Conservation (phyloP, 177 flowering plant species). For the Telopea speciosissima region DNA sequence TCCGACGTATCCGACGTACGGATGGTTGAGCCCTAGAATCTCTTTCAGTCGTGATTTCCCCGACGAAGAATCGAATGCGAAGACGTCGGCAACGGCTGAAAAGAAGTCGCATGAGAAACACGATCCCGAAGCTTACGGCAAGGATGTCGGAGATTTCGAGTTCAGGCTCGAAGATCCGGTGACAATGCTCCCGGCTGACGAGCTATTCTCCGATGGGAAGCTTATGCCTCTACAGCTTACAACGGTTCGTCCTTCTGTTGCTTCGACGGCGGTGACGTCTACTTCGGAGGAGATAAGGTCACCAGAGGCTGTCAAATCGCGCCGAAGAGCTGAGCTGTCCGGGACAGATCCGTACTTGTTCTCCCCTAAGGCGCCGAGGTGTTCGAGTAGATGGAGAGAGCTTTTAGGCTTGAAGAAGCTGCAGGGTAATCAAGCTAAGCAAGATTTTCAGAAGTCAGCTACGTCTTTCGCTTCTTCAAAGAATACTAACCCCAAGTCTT, state of each 20-base stretch:
- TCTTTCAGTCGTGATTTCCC: conserved; percentile 50
- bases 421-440: conserved; percentile 29
- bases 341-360: conserved; percentile 47
- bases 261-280: neutral
- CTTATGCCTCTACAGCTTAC: conserved; percentile 56
- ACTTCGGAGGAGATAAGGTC: conserved; percentile 18
- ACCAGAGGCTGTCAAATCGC: conserved; percentile 29
- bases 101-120: conserved; percentile 15
- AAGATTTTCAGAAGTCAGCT: conserved; percentile 19
- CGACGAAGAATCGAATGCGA: conserved; percentile 26
- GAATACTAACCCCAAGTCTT: conserved; percentile 25
- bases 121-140: conserved; percentile 29
- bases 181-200: conserved; percentile 73
- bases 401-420: conserved; percentile 61
- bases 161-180: conserved; percentile 75
- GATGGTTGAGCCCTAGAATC: conserved; percentile 62
- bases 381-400: conserved; percentile 87
- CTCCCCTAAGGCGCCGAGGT: conserved; percentile 90
- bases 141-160: conserved; percentile 56
- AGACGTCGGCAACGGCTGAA: neutral
- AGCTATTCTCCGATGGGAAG: conserved; percentile 79
- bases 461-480: conserved; percentile 17
- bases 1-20: conserved; percentile 41
- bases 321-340: conserved; percentile 31
- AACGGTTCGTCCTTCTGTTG: conserved; percentile 8